A percentile compares a stretch with the other conserved stretches of the same genome.
phyloP scores from a whole-genome alignment of 495 filamentous ascomycete species.

The Aspergillus bridgeri region DNA sequence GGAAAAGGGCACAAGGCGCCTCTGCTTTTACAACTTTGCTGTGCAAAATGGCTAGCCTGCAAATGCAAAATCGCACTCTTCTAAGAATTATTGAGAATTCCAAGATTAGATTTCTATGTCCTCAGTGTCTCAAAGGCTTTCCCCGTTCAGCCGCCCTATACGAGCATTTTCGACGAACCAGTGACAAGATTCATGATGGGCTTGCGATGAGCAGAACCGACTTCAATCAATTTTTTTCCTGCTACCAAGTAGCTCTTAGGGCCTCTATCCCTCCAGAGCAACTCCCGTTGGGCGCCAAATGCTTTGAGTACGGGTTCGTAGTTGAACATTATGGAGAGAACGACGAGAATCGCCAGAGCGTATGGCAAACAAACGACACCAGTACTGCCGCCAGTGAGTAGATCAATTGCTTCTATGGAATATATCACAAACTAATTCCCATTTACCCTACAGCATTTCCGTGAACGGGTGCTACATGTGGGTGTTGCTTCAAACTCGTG shows the following conservation, averaged over 20 bases:
- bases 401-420: conserved; percentile 3
- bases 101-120: conserved; percentile 3
- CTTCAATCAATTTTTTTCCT: conserved; percentile 1
- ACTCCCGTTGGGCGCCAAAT: background rate
- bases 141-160: background rate
- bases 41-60: no score
- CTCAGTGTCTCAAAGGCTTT: background rate
- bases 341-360: background rate
- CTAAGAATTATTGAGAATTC: conserved; percentile 3
- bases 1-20: no score
- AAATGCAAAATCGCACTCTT: background rate
- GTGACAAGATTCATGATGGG: background rate
- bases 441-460: conserved; percentile 1
- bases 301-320: conserved; percentile 2
- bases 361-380: background rate
- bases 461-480: background rate
- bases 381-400: conserved; percentile 1
- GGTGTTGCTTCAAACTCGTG: background rate
- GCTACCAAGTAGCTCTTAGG: background rate
- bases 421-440: conserved; percentile 2
- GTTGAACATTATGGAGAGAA: conserved; percentile 1
- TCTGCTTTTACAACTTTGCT: no score
- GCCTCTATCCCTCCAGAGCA: background rate
- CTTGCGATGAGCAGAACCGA: conserved; percentile 1
- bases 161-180: background rate